These are phyloP conservation scores for Tanacetum coccineum DNA, from an alignment of 129 eudicot species.

Conservation along the genomic window DNA sequence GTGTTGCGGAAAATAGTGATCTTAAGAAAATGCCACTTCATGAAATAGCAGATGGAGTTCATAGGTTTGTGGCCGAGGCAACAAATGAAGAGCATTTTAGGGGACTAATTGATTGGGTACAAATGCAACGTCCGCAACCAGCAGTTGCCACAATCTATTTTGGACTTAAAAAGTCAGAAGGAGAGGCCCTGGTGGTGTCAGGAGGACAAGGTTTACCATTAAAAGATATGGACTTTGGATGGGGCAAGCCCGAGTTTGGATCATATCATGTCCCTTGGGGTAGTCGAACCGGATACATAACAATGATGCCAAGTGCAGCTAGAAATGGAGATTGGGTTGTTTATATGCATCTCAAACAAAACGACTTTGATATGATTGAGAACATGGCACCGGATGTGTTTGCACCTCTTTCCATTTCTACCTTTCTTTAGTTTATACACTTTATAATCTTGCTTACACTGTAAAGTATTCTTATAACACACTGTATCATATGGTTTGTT, in stretches of 20 bases:
- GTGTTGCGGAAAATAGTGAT: constrained; percentile 20
- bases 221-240: constrained; percentile 54
- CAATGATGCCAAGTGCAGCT: constrained; percentile 51
- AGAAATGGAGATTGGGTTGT: constrained; percentile 75
- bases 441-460: not conserved
- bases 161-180: constrained; percentile 18
- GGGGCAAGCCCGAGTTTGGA: constrained; percentile 60
- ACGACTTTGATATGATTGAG: constrained; percentile 53
- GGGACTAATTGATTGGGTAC: constrained; percentile 51
- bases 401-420: constrained; percentile 28
- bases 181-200: constrained; percentile 54
- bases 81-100: constrained; percentile 39
- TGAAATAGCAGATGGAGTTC: constrained; percentile 30
- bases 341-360: constrained; percentile 47
- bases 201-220: constrained; percentile 63
- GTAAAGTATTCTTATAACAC: not conserved
- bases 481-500: no score
- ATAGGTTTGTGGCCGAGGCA: constrained; percentile 28
- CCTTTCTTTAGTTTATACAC: not conserved
- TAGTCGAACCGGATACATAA: constrained; percentile 57
- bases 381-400: constrained; percentile 41
- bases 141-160: constrained; percentile 40
- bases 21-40: constrained; percentile 30
- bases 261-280: constrained; percentile 73
- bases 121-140: constrained; percentile 39